Percentiles rank a stretch among this genome's conserved stretches.
Conservation (phyloP, 768 basidiomycete genomes). For the Suillus brevipes region DNA sequence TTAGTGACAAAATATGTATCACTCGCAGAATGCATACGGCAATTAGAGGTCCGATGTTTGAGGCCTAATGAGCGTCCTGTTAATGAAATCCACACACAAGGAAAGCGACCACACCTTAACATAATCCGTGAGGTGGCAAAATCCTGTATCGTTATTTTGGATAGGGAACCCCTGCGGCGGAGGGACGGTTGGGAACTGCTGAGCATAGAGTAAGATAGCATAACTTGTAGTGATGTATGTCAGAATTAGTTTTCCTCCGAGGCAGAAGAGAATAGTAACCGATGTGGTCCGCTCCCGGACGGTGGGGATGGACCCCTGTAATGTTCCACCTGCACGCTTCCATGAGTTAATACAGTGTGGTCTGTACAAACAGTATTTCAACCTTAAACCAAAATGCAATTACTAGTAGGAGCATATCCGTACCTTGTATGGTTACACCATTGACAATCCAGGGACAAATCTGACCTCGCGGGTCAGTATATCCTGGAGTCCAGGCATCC, state of each 20-base stretch:
- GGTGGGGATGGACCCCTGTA: constrained; percentile 76
- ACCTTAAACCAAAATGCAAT: background rate
- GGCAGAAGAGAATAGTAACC: constrained; percentile 41
- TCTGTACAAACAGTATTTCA: constrained; percentile 20
- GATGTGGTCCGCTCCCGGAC: constrained; percentile 69
- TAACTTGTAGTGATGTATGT: constrained; percentile 47
- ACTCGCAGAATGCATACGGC: constrained; percentile 43
- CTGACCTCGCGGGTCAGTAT: constrained; percentile 55
- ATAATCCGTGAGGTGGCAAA: constrained; percentile 60
- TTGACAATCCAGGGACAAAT: constrained; percentile 85
- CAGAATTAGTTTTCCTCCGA: background rate
- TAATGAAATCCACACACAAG: background rate
- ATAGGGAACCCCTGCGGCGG: constrained; percentile 52
- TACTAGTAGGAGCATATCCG: constrained; percentile 14
- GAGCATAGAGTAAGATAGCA: constrained; percentile 62
- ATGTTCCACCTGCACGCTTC: constrained; percentile 53
- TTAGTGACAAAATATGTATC: constrained; percentile 8
- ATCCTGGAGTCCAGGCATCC: constrained; percentile 70
- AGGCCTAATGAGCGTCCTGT: constrained; percentile 35
- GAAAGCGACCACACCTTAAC: constrained; percentile 41
- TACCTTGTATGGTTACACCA: constrained; percentile 51
- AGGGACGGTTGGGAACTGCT: constrained; percentile 61
- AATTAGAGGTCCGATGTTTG: constrained; percentile 58
- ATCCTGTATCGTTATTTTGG: constrained; percentile 50
- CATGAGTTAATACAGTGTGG: constrained; percentile 40